phyloP scores from a whole-genome alignment of 2,329 filamentous ascomycete genomes.

The Ophiosphaerella herpotricha region DNA sequence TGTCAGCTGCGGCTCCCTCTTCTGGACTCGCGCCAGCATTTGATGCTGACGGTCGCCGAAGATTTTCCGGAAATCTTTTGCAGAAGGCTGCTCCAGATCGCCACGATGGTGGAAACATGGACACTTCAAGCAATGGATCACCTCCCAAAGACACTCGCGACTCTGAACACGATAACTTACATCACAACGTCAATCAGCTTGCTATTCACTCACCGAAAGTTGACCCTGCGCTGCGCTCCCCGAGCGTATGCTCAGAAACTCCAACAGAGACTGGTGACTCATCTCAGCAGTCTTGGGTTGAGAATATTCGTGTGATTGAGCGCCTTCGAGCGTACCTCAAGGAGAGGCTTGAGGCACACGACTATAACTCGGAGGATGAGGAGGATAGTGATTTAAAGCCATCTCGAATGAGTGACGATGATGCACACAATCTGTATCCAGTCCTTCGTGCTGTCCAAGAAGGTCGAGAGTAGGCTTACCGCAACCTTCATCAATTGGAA shows the following conservation, averaged over 20 bases:
- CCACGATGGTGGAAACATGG: constrained; percentile 43
- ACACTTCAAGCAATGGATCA: constrained; percentile 45
- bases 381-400: constrained; percentile 38
- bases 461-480: constrained; percentile 35
- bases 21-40: constrained; percentile 71
- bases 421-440: constrained; percentile 47
- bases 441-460: constrained; percentile 48
- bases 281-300: constrained; percentile 61
- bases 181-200: constrained; percentile 46
- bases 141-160: constrained; percentile 40
- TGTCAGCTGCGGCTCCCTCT: constrained; percentile 65
- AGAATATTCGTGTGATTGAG: constrained; percentile 68
- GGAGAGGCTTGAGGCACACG: constrained; percentile 58
- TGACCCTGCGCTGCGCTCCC: constrained; percentile 46
- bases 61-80: constrained; percentile 65
- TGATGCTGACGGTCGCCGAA: constrained; percentile 63
- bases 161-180: constrained; percentile 43
- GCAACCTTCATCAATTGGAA: not conserved
- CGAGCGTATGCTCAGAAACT: constrained; percentile 43
- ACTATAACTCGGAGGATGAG: constrained; percentile 49
- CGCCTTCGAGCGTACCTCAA: constrained; percentile 62
- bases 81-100: constrained; percentile 52
- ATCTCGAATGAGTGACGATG: constrained; percentile 43
- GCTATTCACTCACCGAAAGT: constrained; percentile 48
- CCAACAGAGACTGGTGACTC: constrained; percentile 41